phyloP scores from a whole-genome alignment of 2,329 filamentous ascomycete genomes.

The Tolypocladium tundrense region DNA sequence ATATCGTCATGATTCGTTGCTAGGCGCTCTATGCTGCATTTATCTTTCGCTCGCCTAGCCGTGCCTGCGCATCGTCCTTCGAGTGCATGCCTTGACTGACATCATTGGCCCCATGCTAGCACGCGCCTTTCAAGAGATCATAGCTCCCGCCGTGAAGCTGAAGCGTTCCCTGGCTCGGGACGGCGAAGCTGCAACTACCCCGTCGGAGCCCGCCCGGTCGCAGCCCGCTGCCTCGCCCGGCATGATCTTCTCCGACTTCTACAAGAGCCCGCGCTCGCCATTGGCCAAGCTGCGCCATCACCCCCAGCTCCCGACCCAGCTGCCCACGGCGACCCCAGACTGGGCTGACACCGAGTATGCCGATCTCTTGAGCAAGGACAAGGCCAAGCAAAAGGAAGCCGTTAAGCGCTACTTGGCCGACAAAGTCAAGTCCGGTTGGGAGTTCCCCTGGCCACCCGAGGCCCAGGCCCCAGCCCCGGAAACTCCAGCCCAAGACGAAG shows the following conservation, averaged over 20 bases:
- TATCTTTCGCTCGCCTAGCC: not conserved
- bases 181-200: not conserved
- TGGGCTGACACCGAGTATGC: conserved; percentile 43
- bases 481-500: not conserved
- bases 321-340: conserved; percentile 17
- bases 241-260: conserved; percentile 52
- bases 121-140: not conserved
- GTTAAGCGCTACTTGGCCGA: conserved; percentile 44
- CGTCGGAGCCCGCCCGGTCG: not conserved
- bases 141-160: not conserved
- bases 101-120: not conserved
- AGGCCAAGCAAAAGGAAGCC: conserved; percentile 52
- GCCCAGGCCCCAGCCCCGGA: not conserved
- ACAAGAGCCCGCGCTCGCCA: conserved; percentile 44
- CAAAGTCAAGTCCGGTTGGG: conserved; percentile 50
- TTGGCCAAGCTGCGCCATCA: conserved; percentile 39
- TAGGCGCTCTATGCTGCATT: not conserved
- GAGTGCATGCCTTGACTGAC: not conserved
- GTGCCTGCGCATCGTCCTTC: not conserved
- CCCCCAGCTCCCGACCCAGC: conserved; percentile 17
- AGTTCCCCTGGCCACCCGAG: conserved; percentile 43
- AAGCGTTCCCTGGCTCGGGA: not conserved
- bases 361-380: conserved; percentile 52
- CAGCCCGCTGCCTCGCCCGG: not conserved
- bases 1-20: not conserved